Conservation (phyloP, 2,329 filamentous ascomycete genomes). For the Neonectria magnoliae region DNA sequence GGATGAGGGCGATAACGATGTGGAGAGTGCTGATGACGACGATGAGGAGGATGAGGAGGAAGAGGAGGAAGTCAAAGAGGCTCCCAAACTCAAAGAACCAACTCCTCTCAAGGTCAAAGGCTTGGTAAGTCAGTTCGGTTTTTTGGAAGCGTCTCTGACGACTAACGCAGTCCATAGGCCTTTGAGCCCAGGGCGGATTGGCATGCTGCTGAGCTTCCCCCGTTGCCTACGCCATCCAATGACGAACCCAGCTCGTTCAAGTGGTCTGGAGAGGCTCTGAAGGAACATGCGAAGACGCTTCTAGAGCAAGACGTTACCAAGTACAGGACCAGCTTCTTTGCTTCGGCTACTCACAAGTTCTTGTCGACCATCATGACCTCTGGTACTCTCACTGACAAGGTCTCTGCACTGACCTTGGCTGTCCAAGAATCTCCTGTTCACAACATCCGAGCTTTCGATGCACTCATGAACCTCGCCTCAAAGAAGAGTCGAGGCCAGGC, state of each 20-base stretch:
- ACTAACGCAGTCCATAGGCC: conserved; percentile 55
- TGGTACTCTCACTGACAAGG: conserved; percentile 95
- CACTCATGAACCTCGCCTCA: conserved; percentile 80
- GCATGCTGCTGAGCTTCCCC: conserved; percentile 58
- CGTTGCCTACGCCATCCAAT: conserved; percentile 56
- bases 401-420: conserved; percentile 92
- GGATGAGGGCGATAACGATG: conserved; percentile 48
- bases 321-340: conserved; percentile 78
- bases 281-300: conserved; percentile 77
- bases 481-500: conserved; percentile 95
- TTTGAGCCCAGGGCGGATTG: conserved; percentile 69
- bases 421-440: conserved; percentile 97
- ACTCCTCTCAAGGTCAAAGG: conserved; percentile 44
- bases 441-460: conserved; percentile 89
- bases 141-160: conserved; percentile 38
- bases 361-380: conserved; percentile 97
- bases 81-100: conserved; percentile 45
- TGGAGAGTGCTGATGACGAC: conserved; percentile 47
- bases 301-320: conserved; percentile 80
- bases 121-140: conserved; percentile 46
- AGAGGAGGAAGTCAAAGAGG: conserved; percentile 38
- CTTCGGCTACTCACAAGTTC: conserved; percentile 93
- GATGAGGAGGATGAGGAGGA: conserved; percentile 45
- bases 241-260: conserved; percentile 57
- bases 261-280: conserved; percentile 60